These are phyloP conservation scores for Bipolaris victoriae DNA, from an alignment of 2,329 filamentous ascomycete species.

Conservation along the genomic window DNA sequence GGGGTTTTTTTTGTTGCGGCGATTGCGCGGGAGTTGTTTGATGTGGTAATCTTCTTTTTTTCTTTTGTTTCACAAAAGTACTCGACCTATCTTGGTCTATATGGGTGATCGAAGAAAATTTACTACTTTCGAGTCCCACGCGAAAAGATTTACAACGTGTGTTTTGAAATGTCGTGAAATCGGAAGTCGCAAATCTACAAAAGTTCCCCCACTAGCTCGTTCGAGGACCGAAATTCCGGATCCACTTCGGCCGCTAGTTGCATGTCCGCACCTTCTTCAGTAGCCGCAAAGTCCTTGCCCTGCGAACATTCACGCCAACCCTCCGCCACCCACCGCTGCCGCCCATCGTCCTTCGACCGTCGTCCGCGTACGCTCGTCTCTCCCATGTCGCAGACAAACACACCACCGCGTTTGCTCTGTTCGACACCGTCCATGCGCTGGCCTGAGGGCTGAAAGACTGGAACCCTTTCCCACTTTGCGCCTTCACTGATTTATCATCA, in stretches of 20 bases:
- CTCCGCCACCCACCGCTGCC: conserved; percentile 20
- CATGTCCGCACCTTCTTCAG: conserved; percentile 23
- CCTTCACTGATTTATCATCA: conserved; percentile 10
- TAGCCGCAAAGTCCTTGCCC: conserved; percentile 16
- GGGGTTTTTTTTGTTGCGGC: not conserved
- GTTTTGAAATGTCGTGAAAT: not conserved
- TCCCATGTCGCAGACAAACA: conserved; percentile 45
- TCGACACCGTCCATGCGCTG: conserved; percentile 36
- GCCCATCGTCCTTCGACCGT: conserved; percentile 11
- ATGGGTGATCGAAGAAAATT: too few species aligned
- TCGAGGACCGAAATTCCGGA: conserved; percentile 18
- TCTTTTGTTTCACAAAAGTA: not conserved
- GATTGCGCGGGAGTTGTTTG: not conserved
- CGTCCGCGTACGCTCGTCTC: conserved; percentile 14
- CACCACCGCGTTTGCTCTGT: conserved; percentile 38
- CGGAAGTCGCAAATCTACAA: conserved; percentile 7
- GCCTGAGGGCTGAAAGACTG: conserved; percentile 40
- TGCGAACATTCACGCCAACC: conserved; percentile 18
- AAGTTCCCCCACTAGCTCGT: conserved; percentile 22
- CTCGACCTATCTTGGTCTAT: not conserved
- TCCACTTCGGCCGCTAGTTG: conserved; percentile 16
- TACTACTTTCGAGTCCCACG: not conserved
- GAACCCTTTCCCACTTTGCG: conserved; percentile 4
- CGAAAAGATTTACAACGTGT: not conserved
- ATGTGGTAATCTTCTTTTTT: not conserved